Evolutionary conservation across 148 eudicot species (phyloP).

Genomic region (Talinum fruticosum): DNA sequence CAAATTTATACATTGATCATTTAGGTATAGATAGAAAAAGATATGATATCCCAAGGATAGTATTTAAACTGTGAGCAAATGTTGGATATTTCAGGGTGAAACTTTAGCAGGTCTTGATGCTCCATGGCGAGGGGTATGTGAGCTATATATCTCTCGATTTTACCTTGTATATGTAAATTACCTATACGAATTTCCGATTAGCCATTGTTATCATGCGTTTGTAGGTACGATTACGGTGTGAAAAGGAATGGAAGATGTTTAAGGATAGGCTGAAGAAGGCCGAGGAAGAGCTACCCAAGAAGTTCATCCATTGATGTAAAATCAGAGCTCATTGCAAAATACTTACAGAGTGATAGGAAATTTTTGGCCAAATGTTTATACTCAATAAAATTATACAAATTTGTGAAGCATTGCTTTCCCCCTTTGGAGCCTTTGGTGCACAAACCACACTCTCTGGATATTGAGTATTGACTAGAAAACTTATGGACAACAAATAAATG

Average conservation of each 20-base stretch:
- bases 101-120: not conserved
- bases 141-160: not conserved
- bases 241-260: constrained; percentile 36
- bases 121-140: constrained; percentile 31
- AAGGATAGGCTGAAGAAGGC: constrained; percentile 20
- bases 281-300: constrained; percentile 14
- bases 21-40: too few species aligned
- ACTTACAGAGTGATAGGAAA: not conserved
- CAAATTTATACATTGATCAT: not conserved
- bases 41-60: too few species aligned
- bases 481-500: too few species aligned
- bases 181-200: not conserved
- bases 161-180: too few species aligned
- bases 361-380: not conserved
- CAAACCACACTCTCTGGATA: too few species aligned
- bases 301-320: too few species aligned
- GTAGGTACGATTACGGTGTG: constrained; percentile 29
- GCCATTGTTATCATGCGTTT: not conserved
- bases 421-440: too few species aligned
- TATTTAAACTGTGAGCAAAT: too few species aligned
- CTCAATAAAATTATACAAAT: too few species aligned
- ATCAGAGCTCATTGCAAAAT: not conserved
- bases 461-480: too few species aligned
- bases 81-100: too few species aligned
- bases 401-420: too few species aligned